Conservation (phyloP, 2,329 filamentous ascomycete genomes). For the Diplodia seriata region DNA sequence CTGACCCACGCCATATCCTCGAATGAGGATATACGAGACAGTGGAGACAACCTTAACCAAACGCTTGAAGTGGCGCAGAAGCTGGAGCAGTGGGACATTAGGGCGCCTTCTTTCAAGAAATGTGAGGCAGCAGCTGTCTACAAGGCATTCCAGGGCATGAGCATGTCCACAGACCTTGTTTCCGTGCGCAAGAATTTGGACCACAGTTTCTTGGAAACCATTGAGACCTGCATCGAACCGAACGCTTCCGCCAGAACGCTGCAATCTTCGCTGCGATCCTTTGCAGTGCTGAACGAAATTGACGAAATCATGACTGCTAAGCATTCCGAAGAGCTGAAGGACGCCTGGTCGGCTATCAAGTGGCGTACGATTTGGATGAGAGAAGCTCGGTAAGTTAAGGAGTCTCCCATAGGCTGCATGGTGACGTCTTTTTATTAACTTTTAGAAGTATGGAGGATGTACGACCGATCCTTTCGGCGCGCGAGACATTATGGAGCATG, state of each 20-base stretch:
- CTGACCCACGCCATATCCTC: slow-evolving; percentile 81
- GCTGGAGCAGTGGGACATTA: slow-evolving; percentile 91
- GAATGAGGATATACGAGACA: slow-evolving; percentile 67
- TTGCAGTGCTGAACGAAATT: slow-evolving; percentile 80
- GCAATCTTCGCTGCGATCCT: slow-evolving; percentile 64
- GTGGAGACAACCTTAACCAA: slow-evolving; percentile 67
- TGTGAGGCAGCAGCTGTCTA: slow-evolving; percentile 73
- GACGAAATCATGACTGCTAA: slow-evolving; percentile 74
- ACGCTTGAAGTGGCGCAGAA: slow-evolving; percentile 81
- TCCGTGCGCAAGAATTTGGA: slow-evolving; percentile 67
- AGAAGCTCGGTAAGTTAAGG: slow-evolving; percentile 70
- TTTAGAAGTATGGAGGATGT: slow-evolving; percentile 73
- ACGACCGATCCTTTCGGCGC: slow-evolving; percentile 78
- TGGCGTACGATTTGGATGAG: slow-evolving; percentile 79
- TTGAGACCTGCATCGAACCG: slow-evolving; percentile 46
- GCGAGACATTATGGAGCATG: slow-evolving; percentile 81
- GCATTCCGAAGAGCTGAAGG: slow-evolving; percentile 66
- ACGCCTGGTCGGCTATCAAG: slow-evolving; percentile 69
- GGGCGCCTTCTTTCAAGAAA: slow-evolving; percentile 67
- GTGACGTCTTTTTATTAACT: neutral
- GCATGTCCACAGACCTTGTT: slow-evolving; percentile 66
- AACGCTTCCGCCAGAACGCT: slow-evolving; percentile 59
- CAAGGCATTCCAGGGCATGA: slow-evolving; percentile 79
- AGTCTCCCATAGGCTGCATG: neutral
- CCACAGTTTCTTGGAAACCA: slow-evolving; percentile 61